Conservation (phyloP, 257 asterid species). For the Fraxinus quadrangulata region DNA sequence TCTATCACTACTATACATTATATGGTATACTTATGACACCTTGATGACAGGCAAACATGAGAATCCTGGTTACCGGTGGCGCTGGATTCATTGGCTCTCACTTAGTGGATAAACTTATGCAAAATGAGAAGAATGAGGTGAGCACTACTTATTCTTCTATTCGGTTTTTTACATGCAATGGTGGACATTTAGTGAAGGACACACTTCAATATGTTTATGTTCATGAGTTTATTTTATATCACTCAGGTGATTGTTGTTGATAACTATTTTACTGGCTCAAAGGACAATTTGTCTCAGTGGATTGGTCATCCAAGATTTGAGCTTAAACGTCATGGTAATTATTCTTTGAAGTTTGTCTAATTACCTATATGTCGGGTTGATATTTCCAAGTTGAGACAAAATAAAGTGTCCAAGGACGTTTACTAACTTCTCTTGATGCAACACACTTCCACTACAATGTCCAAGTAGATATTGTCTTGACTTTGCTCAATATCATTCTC, state of each 20-base stretch:
- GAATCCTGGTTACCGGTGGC: slow-evolving; percentile 60
- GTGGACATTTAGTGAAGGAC: neutral
- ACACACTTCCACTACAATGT: neutral
- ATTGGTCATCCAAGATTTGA: slow-evolving; percentile 62
- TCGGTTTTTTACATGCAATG: neutral
- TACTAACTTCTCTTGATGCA: neutral
- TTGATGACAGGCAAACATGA: slow-evolving; percentile 48
- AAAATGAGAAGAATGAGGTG: slow-evolving; percentile 61
- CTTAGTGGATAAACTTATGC: slow-evolving; percentile 53
- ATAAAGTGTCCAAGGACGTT: neutral
- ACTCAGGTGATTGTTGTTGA: slow-evolving; percentile 51
- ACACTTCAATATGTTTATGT: neutral
- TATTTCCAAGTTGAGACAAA: neutral
- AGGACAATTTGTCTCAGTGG: slow-evolving; percentile 52
- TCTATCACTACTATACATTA: neutral
- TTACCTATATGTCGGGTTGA: neutral
- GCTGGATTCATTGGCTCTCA: slow-evolving; percentile 62
- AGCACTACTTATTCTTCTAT: neutral
- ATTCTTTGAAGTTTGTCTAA: neutral
- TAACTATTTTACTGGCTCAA: slow-evolving; percentile 54
- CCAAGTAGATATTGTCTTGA: neutral
- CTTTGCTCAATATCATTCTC: neutral
- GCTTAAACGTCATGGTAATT: slow-evolving; percentile 55
- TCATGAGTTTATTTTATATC: neutral
- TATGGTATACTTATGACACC: neutral